Percentiles rank a stretch among this genome's conserved stretches.
phyloP scores from a whole-genome alignment of 192 early-diverging fungal genomes.

The Chytriomyces hyalinus region DNA sequence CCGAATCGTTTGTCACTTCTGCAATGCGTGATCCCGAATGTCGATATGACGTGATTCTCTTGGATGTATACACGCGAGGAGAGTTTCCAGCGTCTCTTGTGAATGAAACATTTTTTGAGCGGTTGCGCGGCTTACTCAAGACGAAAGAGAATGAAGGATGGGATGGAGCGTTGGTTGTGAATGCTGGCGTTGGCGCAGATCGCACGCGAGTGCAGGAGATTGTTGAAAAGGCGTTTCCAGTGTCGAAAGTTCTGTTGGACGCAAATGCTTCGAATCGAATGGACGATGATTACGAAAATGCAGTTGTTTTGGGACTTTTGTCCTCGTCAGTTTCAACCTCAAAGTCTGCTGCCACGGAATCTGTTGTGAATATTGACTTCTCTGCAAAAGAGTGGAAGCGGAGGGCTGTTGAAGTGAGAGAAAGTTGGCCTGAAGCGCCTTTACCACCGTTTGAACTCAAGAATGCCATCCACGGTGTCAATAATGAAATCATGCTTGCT shows the following conservation, averaged over 20 bases:
- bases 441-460: conserved; percentile 32
- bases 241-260: conserved; percentile 17
- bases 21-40: conserved; percentile 24
- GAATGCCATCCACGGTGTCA: conserved; percentile 15
- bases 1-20: conserved; percentile 12
- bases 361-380: neutral
- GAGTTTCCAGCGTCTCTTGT: conserved; percentile 26
- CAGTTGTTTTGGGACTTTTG: conserved; percentile 32
- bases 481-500: conserved; percentile 36
- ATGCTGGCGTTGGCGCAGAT: conserved; percentile 30
- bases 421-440: conserved; percentile 30
- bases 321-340: too few species aligned
- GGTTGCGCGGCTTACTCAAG: conserved; percentile 18
- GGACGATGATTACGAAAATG: conserved; percentile 39
- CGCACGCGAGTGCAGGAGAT: conserved; percentile 20
- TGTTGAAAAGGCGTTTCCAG: conserved; percentile 4
- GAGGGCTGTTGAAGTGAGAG: conserved; percentile 17
- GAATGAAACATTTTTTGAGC: conserved; percentile 23
- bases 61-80: conserved; percentile 38
- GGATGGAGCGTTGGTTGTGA: conserved; percentile 30
- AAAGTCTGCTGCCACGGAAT: neutral
- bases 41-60: conserved; percentile 35
- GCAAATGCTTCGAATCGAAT: conserved; percentile 18
- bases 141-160: conserved; percentile 22
- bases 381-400: conserved; percentile 30